Conservation (phyloP, 495 filamentous ascomycete genomes). For the Cercophora samala region DNA sequence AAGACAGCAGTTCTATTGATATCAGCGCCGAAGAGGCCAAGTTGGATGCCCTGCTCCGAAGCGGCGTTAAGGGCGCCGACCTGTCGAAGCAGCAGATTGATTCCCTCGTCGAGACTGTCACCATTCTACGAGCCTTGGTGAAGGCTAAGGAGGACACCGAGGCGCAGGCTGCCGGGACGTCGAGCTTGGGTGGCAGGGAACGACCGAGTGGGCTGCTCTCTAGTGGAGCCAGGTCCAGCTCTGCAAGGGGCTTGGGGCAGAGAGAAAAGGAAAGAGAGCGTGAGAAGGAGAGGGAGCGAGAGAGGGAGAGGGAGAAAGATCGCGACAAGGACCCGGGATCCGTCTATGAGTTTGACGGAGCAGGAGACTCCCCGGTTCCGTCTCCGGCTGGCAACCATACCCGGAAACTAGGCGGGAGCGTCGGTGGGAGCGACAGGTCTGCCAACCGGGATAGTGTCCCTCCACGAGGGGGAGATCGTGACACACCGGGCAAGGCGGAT, state of each 20-base stretch:
- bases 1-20: constrained; percentile 15
- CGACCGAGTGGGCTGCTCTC: constrained; percentile 27
- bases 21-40: constrained; percentile 36
- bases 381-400: constrained; percentile 50
- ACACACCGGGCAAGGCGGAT: constrained; percentile 45
- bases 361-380: constrained; percentile 66
- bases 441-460: constrained; percentile 43
- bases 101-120: constrained; percentile 45
- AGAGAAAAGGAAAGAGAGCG: constrained; percentile 28
- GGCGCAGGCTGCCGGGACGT: constrained; percentile 45
- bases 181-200: constrained; percentile 26
- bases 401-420: constrained; percentile 52
- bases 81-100: constrained; percentile 34
- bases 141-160: constrained; percentile 59
- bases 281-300: constrained; percentile 23
- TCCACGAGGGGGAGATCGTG: constrained; percentile 41
- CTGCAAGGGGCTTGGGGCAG: constrained; percentile 29
- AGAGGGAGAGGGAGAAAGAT: constrained; percentile 27
- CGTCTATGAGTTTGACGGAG: constrained; percentile 66
- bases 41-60: constrained; percentile 40
- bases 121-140: constrained; percentile 42
- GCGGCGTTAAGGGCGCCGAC: constrained; percentile 45
- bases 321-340: constrained; percentile 51
- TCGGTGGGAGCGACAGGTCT: constrained; percentile 45
- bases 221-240: constrained; percentile 27